Evolutionary conservation across 2,329 filamentous ascomycete species (phyloP).

Genomic region (Alternaria solani): DNA sequence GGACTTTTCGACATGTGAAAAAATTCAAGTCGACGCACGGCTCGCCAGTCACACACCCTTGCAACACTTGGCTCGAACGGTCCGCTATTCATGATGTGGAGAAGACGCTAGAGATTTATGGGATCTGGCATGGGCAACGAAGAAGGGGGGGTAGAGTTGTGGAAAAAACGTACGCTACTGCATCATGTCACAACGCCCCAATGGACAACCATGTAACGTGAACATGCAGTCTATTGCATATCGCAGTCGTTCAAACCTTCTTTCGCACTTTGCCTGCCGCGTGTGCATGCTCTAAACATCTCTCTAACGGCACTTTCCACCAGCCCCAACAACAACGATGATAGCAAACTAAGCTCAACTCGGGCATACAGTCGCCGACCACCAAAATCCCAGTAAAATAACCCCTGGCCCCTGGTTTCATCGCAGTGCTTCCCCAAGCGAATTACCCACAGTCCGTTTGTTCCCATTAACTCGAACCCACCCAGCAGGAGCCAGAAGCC

Average conservation of each 20-base stretch:
- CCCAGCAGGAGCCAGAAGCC: neutral
- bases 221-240: constrained; percentile 8
- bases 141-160: constrained; percentile 10
- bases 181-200: constrained; percentile 13
- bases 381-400: neutral
- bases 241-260: constrained; percentile 6
- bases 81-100: constrained; percentile 14
- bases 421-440: constrained; percentile 4
- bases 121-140: constrained; percentile 1
- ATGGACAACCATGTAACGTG: constrained; percentile 4
- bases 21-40: constrained; percentile 5
- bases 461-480: constrained; percentile 6
- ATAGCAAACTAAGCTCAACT: neutral
- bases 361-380: neutral
- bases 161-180: constrained; percentile 18
- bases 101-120: constrained; percentile 11
- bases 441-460: constrained; percentile 5
- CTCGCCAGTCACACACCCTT: constrained; percentile 1
- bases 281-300: neutral
- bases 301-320: constrained; percentile 1
- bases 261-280: constrained; percentile 3
- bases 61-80: constrained; percentile 6
- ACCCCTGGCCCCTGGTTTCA: constrained; percentile 14
- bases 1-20: constrained; percentile 12
- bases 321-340: neutral